Evolutionary conservation across 371 early-diverging fungal species (phyloP), one percentile per base, ranked within the genome.

Genomic region (Nematocida minor): DNA sequence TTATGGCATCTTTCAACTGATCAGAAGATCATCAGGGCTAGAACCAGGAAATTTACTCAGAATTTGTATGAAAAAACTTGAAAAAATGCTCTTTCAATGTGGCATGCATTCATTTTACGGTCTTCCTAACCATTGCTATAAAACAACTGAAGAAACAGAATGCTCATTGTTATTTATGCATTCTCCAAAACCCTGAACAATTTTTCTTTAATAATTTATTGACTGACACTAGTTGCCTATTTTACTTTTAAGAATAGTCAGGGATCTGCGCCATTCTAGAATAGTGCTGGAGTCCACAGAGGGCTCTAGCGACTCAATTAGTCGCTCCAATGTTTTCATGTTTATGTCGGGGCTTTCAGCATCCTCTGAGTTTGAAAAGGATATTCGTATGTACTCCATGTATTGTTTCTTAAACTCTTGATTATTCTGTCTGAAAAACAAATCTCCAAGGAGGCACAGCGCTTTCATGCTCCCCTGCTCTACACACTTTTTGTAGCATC

Each of bases 401-500:
- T 60, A 60, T 44, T 62, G 51, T 31, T 46, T 27, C 22, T 34
- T n/a, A 46, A 27, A 74, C 63, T 64, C 53, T n/a, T 6, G 14
- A 38, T 31, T 54, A 4, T 64, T 51, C 20, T 47, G 54, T 20
- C 40, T 14, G 55, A 47, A 48, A 44, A 47, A 53, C 16, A 74
- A 22, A 34, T 62, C 46, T 1, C 77, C 77, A 38, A 74, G 51
- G 11, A 74, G 53, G 41, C 71, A 48, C n/a, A 74, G 49, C 25
- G 54, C 79, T 16, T 64, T 29, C 4, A 27, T 66, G 38, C 66
- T 74, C 16, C 55, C 66, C 32, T 74, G 20, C 16, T 46, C 55
- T 16, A 69, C 44, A 31, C 67, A 78, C 38, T 69, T 69, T 49
- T 67, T 71, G 67, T 67, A 83, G 68, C 79, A 69, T 55, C 53